These are phyloP conservation scores for Penicillium sp. DNA, from an alignment of 2,329 filamentous ascomycete genomes.

Conservation along the genomic window DNA sequence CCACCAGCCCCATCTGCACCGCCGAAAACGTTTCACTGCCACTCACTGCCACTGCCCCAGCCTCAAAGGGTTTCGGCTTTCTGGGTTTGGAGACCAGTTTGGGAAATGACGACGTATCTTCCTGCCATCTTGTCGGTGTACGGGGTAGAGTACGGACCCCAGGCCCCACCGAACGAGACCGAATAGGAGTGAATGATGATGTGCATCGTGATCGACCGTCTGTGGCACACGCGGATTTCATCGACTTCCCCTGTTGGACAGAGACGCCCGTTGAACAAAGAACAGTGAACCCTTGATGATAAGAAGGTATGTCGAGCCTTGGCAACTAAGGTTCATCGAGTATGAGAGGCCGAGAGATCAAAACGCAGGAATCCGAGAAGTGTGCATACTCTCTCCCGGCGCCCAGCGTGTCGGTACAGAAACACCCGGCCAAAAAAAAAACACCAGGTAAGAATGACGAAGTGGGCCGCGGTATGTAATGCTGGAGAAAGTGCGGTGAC, in stretches of 20 bases:
- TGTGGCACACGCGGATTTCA: constrained; percentile 15
- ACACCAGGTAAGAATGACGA: constrained; percentile 7
- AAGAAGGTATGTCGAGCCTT: constrained; percentile 11
- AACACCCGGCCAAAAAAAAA: neutral
- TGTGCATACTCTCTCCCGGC: constrained; percentile 29
- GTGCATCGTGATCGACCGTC: constrained; percentile 20
- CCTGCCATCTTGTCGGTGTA: constrained; percentile 10
- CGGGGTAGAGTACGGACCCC: neutral
- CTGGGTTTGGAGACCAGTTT: neutral
- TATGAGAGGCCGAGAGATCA: constrained; percentile 15
- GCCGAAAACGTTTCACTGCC: constrained; percentile 31
- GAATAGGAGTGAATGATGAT: constrained; percentile 23
- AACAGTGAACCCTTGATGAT: neutral
- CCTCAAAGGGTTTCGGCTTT: constrained; percentile 21
- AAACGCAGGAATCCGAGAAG: constrained; percentile 24
- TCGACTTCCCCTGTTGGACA: constrained; percentile 10
- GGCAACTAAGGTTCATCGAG: constrained; percentile 11
- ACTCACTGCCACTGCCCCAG: constrained; percentile 29
- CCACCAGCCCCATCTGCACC: constrained; percentile 27
- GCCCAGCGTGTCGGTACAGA: constrained; percentile 27
- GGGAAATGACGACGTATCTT: constrained; percentile 17
- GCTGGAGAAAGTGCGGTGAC: neutral
- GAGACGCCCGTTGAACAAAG: constrained; percentile 12
- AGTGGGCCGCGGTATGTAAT: constrained; percentile 7
- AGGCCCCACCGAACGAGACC: constrained; percentile 3